Conservation (phyloP, 495 filamentous ascomycete genomes). For the Xylaria intraflava region DNA sequence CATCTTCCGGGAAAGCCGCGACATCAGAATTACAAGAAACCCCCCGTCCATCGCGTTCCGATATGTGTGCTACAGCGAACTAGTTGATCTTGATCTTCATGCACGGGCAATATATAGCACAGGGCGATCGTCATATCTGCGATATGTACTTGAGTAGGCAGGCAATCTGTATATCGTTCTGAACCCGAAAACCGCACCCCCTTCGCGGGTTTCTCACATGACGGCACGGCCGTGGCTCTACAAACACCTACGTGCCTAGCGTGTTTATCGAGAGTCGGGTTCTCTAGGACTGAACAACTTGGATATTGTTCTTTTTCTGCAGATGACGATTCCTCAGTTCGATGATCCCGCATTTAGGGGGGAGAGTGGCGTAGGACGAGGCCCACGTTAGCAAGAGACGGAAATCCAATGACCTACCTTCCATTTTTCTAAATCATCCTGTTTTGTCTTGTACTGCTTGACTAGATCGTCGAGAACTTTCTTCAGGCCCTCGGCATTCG, state of each 20-base stretch:
- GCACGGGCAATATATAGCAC: slow-evolving; percentile 4
- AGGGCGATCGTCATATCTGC: neutral
- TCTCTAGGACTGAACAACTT: slow-evolving; percentile 73
- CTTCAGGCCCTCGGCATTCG: slow-evolving; percentile 91
- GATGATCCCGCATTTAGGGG: slow-evolving; percentile 7
- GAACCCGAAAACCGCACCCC: slow-evolving; percentile 3
- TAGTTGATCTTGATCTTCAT: slow-evolving; percentile 8
- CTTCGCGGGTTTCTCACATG: slow-evolving; percentile 4
- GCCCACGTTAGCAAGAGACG: neutral
- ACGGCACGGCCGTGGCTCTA: slow-evolving; percentile 4
- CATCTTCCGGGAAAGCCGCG: slow-evolving; percentile 1
- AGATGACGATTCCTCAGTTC: slow-evolving; percentile 19
- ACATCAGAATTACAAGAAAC: slow-evolving; percentile 7
- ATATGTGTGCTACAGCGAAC: slow-evolving; percentile 8
- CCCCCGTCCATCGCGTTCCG: slow-evolving; percentile 1
- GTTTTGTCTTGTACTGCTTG: slow-evolving; percentile 94
- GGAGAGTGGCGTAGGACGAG: slow-evolving; percentile 10
- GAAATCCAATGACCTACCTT: slow-evolving; percentile 58
- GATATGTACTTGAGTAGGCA: slow-evolving; percentile 4
- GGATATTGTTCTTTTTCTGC: slow-evolving; percentile 98
- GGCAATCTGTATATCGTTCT: slow-evolving; percentile 1
- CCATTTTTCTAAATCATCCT: slow-evolving; percentile 95
- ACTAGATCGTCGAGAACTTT: slow-evolving; percentile 93
- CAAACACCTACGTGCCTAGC: slow-evolving; percentile 5
- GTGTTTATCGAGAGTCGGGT: slow-evolving; percentile 4